A percentile compares a stretch with the other conserved stretches of the same genome.
Evolutionary conservation across 2,329 filamentous ascomycete species (phyloP).

Genomic region (Leptographium galeiforme): DNA sequence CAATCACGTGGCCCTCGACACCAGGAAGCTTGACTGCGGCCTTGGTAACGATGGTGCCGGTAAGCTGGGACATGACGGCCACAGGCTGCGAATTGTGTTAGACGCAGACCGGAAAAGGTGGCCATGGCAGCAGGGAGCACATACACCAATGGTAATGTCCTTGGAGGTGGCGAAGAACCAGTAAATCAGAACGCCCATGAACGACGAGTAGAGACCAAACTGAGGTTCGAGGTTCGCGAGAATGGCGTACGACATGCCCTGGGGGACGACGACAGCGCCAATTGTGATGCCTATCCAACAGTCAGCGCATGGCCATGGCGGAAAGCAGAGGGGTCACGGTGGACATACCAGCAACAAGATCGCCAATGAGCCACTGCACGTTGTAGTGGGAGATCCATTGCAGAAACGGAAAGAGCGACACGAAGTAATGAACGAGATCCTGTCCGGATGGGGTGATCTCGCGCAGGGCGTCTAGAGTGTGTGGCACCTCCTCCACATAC

Average conservation of each 20-base stretch:
- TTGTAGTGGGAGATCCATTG: slow-evolving; percentile 90
- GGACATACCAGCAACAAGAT: slow-evolving; percentile 67
- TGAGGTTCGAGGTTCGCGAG: slow-evolving; percentile 69
- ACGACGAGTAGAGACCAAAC: slow-evolving; percentile 87
- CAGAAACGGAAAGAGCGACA: slow-evolving; percentile 72
- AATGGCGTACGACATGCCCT: slow-evolving; percentile 89
- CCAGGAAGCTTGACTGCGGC: slow-evolving; percentile 44
- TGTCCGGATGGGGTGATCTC: slow-evolving; percentile 45
- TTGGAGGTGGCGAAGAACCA: slow-evolving; percentile 98
- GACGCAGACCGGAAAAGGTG: neutral
- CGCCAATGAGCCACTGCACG: slow-evolving; percentile 72
- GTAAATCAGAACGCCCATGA: slow-evolving; percentile 88
- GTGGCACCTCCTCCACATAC: slow-evolving; percentile 75
- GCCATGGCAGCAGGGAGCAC: slow-evolving; percentile 8
- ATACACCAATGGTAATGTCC: slow-evolving; percentile 86
- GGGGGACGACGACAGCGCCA: slow-evolving; percentile 69
- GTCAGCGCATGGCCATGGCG: neutral
- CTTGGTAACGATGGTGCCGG: slow-evolving; percentile 64
- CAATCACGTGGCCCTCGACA: slow-evolving; percentile 51
- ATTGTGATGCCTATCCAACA: slow-evolving; percentile 32
- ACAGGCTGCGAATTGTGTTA: slow-evolving; percentile 39
- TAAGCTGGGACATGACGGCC: slow-evolving; percentile 85
- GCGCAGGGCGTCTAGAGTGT: slow-evolving; percentile 55
- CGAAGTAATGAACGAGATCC: slow-evolving; percentile 46
- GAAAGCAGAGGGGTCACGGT: neutral